Conservation (phyloP, 805 yeast genomes). For the Ogataea glucozyma region DNA sequence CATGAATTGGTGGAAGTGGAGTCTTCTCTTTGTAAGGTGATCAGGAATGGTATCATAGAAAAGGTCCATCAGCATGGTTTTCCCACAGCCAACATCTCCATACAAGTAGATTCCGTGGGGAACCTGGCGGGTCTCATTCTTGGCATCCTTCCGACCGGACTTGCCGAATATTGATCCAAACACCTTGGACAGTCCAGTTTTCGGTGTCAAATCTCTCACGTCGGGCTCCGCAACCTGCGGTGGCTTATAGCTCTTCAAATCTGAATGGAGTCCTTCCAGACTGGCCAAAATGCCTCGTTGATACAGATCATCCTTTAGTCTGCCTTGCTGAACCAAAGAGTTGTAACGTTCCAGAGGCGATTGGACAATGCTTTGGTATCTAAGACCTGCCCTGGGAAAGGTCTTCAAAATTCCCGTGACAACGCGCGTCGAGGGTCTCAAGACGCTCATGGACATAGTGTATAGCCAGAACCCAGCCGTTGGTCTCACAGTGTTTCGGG, state of each 20-base stretch:
- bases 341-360: constrained; percentile 36
- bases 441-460: not conserved
- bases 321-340: constrained; percentile 38
- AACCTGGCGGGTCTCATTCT: constrained; percentile 34
- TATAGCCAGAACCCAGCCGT: not conserved
- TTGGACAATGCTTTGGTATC: constrained; percentile 13
- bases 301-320: constrained; percentile 69
- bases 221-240: constrained; percentile 57
- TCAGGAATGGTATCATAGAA: constrained; percentile 82
- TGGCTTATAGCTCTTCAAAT: constrained; percentile 58
- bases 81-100: constrained; percentile 99
- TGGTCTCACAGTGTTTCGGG: not conserved
- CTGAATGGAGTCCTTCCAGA: constrained; percentile 58
- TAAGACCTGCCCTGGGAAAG: not conserved
- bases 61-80: constrained; percentile 96
- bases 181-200: constrained; percentile 42
- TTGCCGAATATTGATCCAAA: constrained; percentile 34
- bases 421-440: constrained; percentile 1
- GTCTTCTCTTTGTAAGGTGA: constrained; percentile 73
- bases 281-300: constrained; percentile 73
- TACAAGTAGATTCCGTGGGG: constrained; percentile 89
- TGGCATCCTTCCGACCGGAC: constrained; percentile 4
- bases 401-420: not conserved
- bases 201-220: constrained; percentile 51
- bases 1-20: constrained; percentile 98